Conservation (phyloP, 2,329 filamentous ascomycete genomes). For the Phaeosphaeriaceae sp. region DNA sequence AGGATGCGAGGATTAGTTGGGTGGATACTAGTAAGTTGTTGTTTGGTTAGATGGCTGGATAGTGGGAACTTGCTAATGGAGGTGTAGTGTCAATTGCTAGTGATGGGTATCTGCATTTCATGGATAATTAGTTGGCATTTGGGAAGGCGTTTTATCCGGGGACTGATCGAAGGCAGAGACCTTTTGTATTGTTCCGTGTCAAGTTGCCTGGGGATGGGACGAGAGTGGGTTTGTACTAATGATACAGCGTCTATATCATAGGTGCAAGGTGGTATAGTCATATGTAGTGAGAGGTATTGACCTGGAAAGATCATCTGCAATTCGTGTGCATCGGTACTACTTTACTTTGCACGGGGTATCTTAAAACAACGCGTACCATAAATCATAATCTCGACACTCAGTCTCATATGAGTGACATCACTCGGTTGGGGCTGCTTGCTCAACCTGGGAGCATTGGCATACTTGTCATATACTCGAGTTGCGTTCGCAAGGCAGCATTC, state of each 20-base stretch:
- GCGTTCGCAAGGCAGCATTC: constrained; percentile 32
- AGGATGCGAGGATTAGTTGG: constrained; percentile 59
- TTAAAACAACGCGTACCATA: neutral
- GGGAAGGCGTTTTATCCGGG: constrained; percentile 48
- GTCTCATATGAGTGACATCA: no score
- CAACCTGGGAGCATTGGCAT: constrained; percentile 22
- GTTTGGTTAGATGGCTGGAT: neutral
- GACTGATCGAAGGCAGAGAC: constrained; percentile 51
- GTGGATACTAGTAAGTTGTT: constrained; percentile 52
- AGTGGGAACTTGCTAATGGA: neutral
- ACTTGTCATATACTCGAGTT: constrained; percentile 36
- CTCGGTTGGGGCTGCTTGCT: neutral
- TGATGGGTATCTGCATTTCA: constrained; percentile 62
- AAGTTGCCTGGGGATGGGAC: constrained; percentile 52
- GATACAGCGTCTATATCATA: neutral
- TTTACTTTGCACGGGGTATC: neutral
- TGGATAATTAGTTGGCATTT: constrained; percentile 57
- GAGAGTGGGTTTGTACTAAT: constrained; percentile 41
- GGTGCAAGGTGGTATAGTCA: neutral
- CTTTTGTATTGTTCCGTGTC: constrained; percentile 53
- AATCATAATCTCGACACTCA: no score
- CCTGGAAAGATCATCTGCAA: neutral
- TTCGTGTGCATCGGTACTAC: neutral
- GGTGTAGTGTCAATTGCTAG: constrained; percentile 45
- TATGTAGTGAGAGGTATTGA: neutral